Percentiles rank a stretch among this genome's conserved stretches.
Conservation (phyloP, 345 rosid genomes). For the Brassica carinata region DNA sequence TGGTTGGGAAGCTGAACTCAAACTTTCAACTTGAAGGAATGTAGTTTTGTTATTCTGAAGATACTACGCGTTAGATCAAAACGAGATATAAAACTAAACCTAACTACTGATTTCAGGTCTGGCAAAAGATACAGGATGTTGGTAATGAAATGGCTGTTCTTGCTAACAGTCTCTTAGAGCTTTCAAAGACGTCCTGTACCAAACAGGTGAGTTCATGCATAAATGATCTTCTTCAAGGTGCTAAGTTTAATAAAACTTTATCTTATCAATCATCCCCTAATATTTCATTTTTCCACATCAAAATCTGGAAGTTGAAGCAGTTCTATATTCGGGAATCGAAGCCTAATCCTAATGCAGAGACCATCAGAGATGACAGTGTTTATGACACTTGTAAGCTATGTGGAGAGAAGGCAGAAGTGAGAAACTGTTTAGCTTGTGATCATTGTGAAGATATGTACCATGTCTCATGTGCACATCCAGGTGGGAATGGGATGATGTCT, state of each 20-base stretch:
- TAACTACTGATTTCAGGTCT: conserved; percentile 51
- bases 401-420: conserved; percentile 66
- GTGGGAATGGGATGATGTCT: conserved; percentile 61
- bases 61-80: neutral
- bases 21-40: conserved; percentile 13
- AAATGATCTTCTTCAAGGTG: neutral
- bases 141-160: conserved; percentile 73
- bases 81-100: conserved; percentile 11
- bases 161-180: conserved; percentile 62
- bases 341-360: conserved; percentile 50
- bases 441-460: conserved; percentile 87
- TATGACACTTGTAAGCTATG: conserved; percentile 55
- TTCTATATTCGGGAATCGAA: conserved; percentile 40
- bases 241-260: too few relatives aligned
- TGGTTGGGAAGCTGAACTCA: too few relatives aligned
- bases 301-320: conserved; percentile 45
- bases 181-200: conserved; percentile 51
- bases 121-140: conserved; percentile 63
- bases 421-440: conserved; percentile 79
- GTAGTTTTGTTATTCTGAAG: neutral
- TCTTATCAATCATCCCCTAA: too few relatives aligned
- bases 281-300: too few relatives aligned
- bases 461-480: conserved; percentile 76
- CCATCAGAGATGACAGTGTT: conserved; percentile 41
- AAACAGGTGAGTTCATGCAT: conserved; percentile 58